These are phyloP conservation scores for Cercospora berteroae DNA, from an alignment of 2,329 filamentous ascomycete genomes.

Conservation along the genomic window DNA sequence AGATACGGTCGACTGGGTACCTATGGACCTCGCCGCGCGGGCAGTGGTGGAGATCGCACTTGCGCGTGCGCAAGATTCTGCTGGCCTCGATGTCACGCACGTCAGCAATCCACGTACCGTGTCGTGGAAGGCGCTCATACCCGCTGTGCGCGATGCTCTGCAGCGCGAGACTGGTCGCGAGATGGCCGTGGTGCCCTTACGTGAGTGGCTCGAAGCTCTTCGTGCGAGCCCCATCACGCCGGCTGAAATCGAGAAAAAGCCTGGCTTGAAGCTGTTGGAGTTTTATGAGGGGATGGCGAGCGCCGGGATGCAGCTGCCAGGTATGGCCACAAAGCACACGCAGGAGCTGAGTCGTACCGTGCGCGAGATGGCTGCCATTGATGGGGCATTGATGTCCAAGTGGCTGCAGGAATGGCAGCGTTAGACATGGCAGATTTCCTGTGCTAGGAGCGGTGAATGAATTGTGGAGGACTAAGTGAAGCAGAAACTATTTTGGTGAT, in stretches of 20 bases:
- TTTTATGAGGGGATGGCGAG: background rate
- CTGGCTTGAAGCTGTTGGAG: background rate
- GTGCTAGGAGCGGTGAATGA: no score
- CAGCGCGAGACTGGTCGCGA: background rate
- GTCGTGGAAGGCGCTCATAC: background rate
- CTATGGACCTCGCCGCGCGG: slow-evolving; percentile 42
- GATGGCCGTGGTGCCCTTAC: background rate
- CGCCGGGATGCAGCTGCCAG: background rate
- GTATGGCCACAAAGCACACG: background rate
- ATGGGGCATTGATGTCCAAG: background rate
- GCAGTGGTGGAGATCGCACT: background rate
- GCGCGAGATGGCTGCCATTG: background rate
- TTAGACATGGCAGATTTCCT: background rate
- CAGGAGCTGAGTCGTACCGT: background rate
- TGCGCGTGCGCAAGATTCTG: background rate
- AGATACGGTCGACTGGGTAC: slow-evolving; percentile 46
- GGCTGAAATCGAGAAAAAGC: background rate
- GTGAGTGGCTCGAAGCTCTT: background rate
- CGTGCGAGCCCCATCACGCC: background rate
- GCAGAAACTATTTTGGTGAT: no score
- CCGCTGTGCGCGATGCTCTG: background rate
- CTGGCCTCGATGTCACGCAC: background rate
- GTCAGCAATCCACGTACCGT: background rate
- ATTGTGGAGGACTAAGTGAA: no score
- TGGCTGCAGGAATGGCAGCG: background rate